Conservation (phyloP, 768 basidiomycete species). For the Lentinula guzmanii region DNA sequence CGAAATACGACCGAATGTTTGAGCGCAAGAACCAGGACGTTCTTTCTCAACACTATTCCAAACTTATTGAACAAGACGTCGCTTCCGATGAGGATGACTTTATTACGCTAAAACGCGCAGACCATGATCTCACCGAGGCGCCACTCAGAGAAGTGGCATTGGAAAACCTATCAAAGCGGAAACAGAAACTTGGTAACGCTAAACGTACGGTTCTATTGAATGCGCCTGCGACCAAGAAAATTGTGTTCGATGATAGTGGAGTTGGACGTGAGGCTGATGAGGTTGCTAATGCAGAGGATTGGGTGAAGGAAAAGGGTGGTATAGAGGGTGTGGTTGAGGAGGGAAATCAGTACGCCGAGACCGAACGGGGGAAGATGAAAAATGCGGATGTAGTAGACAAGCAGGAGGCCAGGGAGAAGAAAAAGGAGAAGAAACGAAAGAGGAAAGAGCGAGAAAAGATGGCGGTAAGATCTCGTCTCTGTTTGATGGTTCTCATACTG, state of each 20-base stretch:
- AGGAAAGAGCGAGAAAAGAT: conserved; percentile 68
- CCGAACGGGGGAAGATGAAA: conserved; percentile 68
- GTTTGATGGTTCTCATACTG: not conserved
- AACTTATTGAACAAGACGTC: conserved; percentile 69
- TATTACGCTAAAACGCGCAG: conserved; percentile 86
- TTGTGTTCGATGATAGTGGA: conserved; percentile 90
- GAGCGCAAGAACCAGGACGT: conserved; percentile 93
- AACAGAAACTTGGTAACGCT: conserved; percentile 65
- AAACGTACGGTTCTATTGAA: conserved; percentile 66
- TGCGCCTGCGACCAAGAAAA: conserved; percentile 59
- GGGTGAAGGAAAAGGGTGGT: conserved; percentile 59
- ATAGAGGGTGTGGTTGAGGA: conserved; percentile 59
- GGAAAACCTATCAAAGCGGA: conserved; percentile 78
- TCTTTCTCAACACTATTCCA: conserved; percentile 83
- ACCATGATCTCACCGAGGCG: conserved; percentile 59
- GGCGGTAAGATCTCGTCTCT: conserved; percentile 18
- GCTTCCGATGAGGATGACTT: conserved; percentile 62
- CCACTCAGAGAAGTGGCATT: conserved; percentile 25
- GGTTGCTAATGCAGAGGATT: conserved; percentile 69
- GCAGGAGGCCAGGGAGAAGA: conserved; percentile 81
- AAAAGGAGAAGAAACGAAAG: conserved; percentile 88
- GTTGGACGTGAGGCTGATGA: conserved; percentile 78
- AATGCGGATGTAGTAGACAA: conserved; percentile 71
- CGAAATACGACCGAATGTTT: conserved; percentile 98
- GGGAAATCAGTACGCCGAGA: conserved; percentile 63